These are phyloP conservation scores for Triadica sebifera DNA, from an alignment of 345 rosid species.

Conservation along the genomic window DNA sequence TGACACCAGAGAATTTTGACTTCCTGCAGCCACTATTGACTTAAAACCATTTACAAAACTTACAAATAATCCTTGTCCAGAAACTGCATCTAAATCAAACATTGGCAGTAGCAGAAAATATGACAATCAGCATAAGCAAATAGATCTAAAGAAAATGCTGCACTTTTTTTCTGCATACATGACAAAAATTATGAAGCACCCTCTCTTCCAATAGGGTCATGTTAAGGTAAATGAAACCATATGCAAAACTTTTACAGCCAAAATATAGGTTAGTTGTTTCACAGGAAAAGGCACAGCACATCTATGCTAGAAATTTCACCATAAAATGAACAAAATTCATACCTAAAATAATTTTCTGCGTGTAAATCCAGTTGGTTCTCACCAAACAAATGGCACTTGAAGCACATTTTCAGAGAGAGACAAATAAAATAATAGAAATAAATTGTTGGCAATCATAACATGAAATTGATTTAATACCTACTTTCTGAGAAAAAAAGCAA, in stretches of 20 bases:
- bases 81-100: not conserved
- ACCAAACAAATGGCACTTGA: not conserved
- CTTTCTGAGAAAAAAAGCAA: not conserved
- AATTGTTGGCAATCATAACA: not conserved
- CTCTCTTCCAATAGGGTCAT: not conserved
- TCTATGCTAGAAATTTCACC: not conserved
- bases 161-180: not conserved
- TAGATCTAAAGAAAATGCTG: not conserved
- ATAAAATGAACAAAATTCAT: not conserved
- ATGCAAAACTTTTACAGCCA: not conserved
- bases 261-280: no score
- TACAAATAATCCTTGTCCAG: not conserved
- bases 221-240: not conserved
- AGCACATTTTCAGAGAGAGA: not conserved
- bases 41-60: not conserved
- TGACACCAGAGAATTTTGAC: not conserved
- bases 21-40: constrained; percentile 2
- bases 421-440: not conserved
- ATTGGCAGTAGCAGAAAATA: no score
- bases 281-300: not conserved
- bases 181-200: not conserved
- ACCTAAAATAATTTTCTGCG: not conserved
- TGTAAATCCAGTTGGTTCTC: not conserved
- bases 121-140: not conserved
- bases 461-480: constrained; percentile 1